Percentiles rank a stretch among this genome's conserved stretches.
Conservation (phyloP, 75 land plant genomes). For the Adiantum capillusveneris region DNA sequence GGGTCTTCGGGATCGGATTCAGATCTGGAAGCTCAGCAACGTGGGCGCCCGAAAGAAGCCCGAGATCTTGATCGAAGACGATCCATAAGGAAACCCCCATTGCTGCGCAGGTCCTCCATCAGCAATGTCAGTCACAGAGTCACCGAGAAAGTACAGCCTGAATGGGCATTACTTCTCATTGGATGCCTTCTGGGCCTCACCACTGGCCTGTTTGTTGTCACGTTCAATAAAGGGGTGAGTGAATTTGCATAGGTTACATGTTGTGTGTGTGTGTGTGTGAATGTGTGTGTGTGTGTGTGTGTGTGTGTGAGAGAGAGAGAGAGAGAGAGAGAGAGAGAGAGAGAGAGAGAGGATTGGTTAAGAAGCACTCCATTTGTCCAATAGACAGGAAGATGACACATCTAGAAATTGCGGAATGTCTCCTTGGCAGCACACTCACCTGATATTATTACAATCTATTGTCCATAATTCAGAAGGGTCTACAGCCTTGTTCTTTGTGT, state of each 20-base stretch:
- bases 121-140: conserved; percentile 27
- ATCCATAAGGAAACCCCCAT: conserved; percentile 1
- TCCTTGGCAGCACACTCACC: too few species aligned
- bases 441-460: too few species aligned
- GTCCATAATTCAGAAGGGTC: too few species aligned
- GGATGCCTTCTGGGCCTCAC: conserved; percentile 92
- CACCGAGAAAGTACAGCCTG: conserved; percentile 81
- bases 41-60: conserved; percentile 4
- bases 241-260: too few species aligned
- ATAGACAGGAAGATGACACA: too few species aligned
- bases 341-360: too few species aligned
- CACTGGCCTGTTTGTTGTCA: conserved; percentile 90
- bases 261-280: background rate
- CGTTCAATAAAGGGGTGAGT: conserved; percentile 83
- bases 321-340: too few species aligned
- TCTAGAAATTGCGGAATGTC: too few species aligned
- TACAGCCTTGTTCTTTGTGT: too few species aligned
- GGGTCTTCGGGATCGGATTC: conserved; percentile 19
- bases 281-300: too few species aligned
- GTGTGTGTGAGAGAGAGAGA: too few species aligned
- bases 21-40: conserved; percentile 22
- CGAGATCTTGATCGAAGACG: conserved; percentile 23
- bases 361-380: too few species aligned
- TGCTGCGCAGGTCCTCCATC: background rate
- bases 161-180: conserved; percentile 87